Percentiles rank a stretch among this genome's conserved stretches.
phyloP scores from a whole-genome alignment of 1,139 yeast species.

The Nematodospora anomalae region DNA sequence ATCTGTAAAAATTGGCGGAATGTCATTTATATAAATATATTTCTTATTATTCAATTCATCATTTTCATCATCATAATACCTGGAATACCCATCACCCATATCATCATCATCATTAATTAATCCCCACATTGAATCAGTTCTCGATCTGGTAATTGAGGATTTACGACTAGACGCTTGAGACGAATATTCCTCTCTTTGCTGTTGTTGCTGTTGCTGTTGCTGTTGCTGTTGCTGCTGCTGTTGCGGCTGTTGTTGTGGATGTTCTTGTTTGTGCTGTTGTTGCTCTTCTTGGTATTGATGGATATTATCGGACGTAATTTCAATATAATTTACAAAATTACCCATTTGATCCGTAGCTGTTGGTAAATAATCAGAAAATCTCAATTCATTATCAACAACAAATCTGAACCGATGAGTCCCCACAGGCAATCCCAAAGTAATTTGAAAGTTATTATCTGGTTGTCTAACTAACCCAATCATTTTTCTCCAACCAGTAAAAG shows the following conservation, averaged over 20 bases:
- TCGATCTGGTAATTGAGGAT: constrained; percentile 30
- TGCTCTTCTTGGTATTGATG: constrained; percentile 22
- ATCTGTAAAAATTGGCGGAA: constrained; percentile 89
- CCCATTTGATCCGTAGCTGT: constrained; percentile 56
- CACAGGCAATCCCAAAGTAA: constrained; percentile 47
- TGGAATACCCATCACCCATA: constrained; percentile 76
- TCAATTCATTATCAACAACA: constrained; percentile 48
- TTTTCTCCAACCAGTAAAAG: constrained; percentile 52
- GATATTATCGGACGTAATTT: constrained; percentile 46
- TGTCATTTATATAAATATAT: constrained; percentile 59
- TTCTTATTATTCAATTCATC: constrained; percentile 17
- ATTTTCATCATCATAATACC: constrained; percentile 57
- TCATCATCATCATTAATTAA: constrained; percentile 69
- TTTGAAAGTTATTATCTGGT: constrained; percentile 37
- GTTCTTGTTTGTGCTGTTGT: constrained; percentile 16
- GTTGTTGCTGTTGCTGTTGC: constrained; percentile 5
- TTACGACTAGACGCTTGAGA: constrained; percentile 18
- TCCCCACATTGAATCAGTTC: constrained; percentile 55
- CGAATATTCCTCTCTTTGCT: neutral
- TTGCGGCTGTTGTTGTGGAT: constrained; percentile 6
- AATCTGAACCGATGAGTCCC: constrained; percentile 51
- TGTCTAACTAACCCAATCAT: constrained; percentile 55
- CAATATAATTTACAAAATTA: constrained; percentile 49
- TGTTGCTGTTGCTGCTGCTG: constrained; percentile 13
- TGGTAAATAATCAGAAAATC: constrained; percentile 48